Conservation (phyloP, 2,329 filamentous ascomycete genomes). For the Zopfia rhizophila region DNA sequence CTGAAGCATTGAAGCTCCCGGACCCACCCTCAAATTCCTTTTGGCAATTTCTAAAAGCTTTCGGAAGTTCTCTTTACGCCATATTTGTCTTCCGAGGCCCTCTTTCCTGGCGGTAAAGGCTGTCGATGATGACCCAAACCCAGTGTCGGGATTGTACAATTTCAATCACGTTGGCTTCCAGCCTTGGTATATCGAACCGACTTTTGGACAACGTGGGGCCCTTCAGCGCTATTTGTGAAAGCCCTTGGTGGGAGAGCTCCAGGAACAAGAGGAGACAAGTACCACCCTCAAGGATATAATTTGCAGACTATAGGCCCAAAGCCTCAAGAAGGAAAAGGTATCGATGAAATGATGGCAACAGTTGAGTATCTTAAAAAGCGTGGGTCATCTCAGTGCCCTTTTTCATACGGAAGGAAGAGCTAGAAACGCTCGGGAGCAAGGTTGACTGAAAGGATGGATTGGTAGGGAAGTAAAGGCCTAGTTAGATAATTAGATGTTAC, state of each 20-base stretch:
- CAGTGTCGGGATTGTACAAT: slow-evolving; percentile 20
- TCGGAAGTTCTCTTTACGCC: too few relatives aligned
- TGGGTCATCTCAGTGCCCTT: slow-evolving; percentile 10
- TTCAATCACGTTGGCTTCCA: slow-evolving; percentile 22
- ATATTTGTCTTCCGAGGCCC: too few relatives aligned
- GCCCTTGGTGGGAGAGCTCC: slow-evolving; percentile 18
- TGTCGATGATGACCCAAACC: too few relatives aligned
- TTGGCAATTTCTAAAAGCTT: too few relatives aligned
- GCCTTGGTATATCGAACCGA: slow-evolving; percentile 21
- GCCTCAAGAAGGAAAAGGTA: slow-evolving; percentile 16
- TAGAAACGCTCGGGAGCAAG: too few relatives aligned
- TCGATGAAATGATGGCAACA: slow-evolving; percentile 18
- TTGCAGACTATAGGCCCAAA: slow-evolving; percentile 16
- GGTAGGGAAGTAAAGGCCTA: too few relatives aligned
- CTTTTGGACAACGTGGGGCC: slow-evolving; percentile 18
- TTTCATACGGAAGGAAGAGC: too few relatives aligned
- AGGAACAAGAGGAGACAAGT: slow-evolving; percentile 18
- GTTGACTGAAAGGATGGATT: too few relatives aligned
- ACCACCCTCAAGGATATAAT: slow-evolving; percentile 18
- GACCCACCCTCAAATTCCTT: too few relatives aligned
- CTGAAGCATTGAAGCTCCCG: slow-evolving; percentile 15
- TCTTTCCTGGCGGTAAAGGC: too few relatives aligned
- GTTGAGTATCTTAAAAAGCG: slow-evolving; percentile 14
- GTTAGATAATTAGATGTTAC: too few relatives aligned
- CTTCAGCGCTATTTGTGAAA: slow-evolving; percentile 16